Base-by-base conservation (phyloP, 768 basidiomycete species). In the Terana coerulea region DNA sequence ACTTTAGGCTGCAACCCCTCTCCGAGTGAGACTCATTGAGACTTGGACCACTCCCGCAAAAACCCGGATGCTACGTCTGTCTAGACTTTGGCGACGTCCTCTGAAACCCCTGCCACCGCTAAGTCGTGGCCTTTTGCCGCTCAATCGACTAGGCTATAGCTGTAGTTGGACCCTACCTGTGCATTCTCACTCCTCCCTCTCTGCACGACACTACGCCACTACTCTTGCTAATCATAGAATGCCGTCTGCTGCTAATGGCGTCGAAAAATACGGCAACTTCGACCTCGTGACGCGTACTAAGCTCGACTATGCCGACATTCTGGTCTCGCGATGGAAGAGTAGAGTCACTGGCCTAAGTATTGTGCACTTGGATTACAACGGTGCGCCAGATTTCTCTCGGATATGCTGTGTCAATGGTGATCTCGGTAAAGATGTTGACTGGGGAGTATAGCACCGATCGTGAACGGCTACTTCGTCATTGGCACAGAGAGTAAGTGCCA, bases 401-500 rank as follows among this genome's bases (percentile, higher is more conserved):
- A 51, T 24, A 25, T 35, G 30, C 7, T 40, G 25, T 26, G 33
- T 31, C 30, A 30, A 33, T 36, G 47, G 47, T 51, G 24, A 47
- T 45, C 45, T 26, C n/a, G 9, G 39, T 26, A 29, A 47, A 55
- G 42, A 29, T 54, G 3, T 39, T 67, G 56, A 69, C 30, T 36
- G 39, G 52, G 42, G 35, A 36, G 54, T 42, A 33, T 59, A 93
- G 88, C 89, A 34, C 91, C 91, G 14, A 79, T 94, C 56, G 86
- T 95, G 1, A 90, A 93, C 59, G 93, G 92, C 2, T 93, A 92
- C 64, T 94, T 95, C 63, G 87, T 88, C 29, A 83, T 95, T 31
- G 81, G 80, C 17, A 95, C 94, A 15, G 94, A 97, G 74, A 95
- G 92, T 91, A 62, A 46, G 82, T 62, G 29, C 66, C 44, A 5